Conservation (phyloP, 352 stramenopile genomes). For the Peronospora destructor region DNA sequence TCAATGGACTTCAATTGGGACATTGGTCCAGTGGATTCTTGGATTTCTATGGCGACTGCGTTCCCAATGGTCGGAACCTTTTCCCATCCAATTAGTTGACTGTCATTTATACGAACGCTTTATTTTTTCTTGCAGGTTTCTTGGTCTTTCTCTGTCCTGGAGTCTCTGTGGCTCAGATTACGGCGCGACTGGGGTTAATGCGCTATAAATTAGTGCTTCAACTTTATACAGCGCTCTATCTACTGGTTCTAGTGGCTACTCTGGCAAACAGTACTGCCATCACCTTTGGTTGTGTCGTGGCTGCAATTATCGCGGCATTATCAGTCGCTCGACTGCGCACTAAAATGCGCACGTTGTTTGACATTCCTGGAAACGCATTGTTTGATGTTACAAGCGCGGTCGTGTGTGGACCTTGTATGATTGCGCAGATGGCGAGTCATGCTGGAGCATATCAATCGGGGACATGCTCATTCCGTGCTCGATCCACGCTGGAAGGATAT, state of each 20-base stretch:
- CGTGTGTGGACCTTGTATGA: conserved; percentile 33
- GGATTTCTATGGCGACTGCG: conserved; percentile 19
- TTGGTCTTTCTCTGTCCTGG: conserved; percentile 32
- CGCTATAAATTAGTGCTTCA: conserved; percentile 39
- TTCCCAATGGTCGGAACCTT: conserved; percentile 26
- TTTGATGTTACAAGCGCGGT: conserved; percentile 31
- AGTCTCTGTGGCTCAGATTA: conserved; percentile 30
- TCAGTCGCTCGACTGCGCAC: conserved; percentile 24
- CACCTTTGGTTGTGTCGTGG: conserved; percentile 22
- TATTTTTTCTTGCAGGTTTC: conserved; percentile 11
- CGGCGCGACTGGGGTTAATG: conserved; percentile 32
- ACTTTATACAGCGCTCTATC: conserved; percentile 25
- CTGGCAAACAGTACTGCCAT: conserved; percentile 12
- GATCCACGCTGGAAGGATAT: conserved; percentile 37
- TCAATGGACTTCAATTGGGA: conserved; percentile 22
- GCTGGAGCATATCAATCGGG: conserved; percentile 32
- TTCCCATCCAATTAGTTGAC: not conserved
- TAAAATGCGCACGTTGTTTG: conserved; percentile 39
- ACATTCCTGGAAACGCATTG: conserved; percentile 30
- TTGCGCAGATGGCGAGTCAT: conserved; percentile 46
- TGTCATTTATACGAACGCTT: too few relatives aligned
- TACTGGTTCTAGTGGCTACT: conserved; percentile 30
- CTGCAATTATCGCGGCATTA: conserved; percentile 9
- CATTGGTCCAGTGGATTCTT: conserved; percentile 22
- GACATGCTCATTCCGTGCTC: conserved; percentile 30